Evolutionary conservation across 805 yeast species (phyloP).

Genomic region (Lachancea sp.): DNA sequence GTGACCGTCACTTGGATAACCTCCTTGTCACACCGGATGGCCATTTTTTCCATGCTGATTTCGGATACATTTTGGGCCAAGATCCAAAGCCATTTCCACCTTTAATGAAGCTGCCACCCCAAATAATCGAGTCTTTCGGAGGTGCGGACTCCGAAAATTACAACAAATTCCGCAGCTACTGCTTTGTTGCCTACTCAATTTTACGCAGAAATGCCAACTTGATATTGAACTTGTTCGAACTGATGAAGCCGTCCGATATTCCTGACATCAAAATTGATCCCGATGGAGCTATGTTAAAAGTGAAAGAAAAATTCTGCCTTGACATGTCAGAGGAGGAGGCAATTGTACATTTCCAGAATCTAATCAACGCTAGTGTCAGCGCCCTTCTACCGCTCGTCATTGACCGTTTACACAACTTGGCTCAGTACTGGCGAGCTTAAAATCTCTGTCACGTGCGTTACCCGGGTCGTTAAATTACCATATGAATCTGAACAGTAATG

Average conservation of each 20-base stretch:
- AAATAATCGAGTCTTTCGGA: slow-evolving; percentile 96
- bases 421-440: slow-evolving; percentile 95
- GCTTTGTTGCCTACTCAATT: slow-evolving; percentile 90
- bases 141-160: slow-evolving; percentile 83
- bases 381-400: slow-evolving; percentile 93
- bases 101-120: slow-evolving; percentile 93
- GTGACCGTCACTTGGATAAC: slow-evolving; percentile 94
- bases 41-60: slow-evolving; percentile 95
- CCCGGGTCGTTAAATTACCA: not conserved
- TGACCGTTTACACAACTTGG: slow-evolving; percentile 88
- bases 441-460: not conserved
- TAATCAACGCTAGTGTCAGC: slow-evolving; percentile 89
- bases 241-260: slow-evolving; percentile 89
- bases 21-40: slow-evolving; percentile 75
- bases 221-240: slow-evolving; percentile 82
- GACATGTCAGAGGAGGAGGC: slow-evolving; percentile 97
- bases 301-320: slow-evolving; percentile 87
- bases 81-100: slow-evolving; percentile 99
- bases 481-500: not conserved
- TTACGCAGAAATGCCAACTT: slow-evolving; percentile 83
- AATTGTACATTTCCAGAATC: slow-evolving; percentile 84
- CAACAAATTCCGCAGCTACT: slow-evolving; percentile 80
- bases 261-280: slow-evolving; percentile 87
- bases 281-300: slow-evolving; percentile 79
- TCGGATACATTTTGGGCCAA: slow-evolving; percentile 91